These are phyloP conservation scores for Clarireedia paspali DNA, from an alignment of 2,329 filamentous ascomycete species.

Conservation along the genomic window DNA sequence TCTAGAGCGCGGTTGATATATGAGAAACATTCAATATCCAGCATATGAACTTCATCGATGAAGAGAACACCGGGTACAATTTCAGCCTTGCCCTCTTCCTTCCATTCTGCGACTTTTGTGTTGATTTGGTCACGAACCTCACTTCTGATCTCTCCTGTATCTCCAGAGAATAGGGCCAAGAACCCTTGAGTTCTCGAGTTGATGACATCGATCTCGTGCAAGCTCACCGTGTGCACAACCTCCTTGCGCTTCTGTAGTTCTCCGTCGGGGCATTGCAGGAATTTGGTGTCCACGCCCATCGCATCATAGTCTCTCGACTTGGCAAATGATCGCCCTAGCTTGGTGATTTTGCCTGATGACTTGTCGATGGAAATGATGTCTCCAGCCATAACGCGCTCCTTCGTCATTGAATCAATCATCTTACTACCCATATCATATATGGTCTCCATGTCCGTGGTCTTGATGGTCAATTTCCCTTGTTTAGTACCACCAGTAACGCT, in stretches of 20 bases:
- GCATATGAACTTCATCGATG: conserved; percentile 99
- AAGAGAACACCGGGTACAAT: conserved; percentile 96
- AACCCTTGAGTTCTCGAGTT: conserved; percentile 99
- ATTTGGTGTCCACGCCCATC: conserved; percentile 97
- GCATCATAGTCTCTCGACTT: conserved; percentile 96
- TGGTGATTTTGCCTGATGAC: conserved; percentile 95
- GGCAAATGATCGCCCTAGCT: conserved; percentile 89
- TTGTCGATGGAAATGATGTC: conserved; percentile 99
- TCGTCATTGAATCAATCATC: conserved; percentile 99
- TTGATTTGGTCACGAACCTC: conserved; percentile 99
- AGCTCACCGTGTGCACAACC: conserved; percentile 89
- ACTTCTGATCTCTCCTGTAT: conserved; percentile 94
- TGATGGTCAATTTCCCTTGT: conserved; percentile 98
- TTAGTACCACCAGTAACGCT: conserved; percentile 95
- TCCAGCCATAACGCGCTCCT: conserved; percentile 97
- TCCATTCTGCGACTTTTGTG: conserved; percentile 98
- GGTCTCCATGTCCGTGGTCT: conserved; percentile 99
- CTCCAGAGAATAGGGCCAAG: conserved; percentile 91
- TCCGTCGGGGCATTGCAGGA: conserved; percentile 93
- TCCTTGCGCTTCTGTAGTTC: conserved; percentile 97
- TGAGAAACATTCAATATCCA: conserved; percentile 98
- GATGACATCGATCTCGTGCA: conserved; percentile 99
- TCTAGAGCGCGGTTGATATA: conserved; percentile 97
- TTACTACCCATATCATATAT: conserved; percentile 99
- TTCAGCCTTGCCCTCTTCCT: conserved; percentile 97